Percentiles rank a stretch among this genome's conserved stretches.
Conservation (phyloP, 257 asterid species). For the Solanum neorickii region DNA sequence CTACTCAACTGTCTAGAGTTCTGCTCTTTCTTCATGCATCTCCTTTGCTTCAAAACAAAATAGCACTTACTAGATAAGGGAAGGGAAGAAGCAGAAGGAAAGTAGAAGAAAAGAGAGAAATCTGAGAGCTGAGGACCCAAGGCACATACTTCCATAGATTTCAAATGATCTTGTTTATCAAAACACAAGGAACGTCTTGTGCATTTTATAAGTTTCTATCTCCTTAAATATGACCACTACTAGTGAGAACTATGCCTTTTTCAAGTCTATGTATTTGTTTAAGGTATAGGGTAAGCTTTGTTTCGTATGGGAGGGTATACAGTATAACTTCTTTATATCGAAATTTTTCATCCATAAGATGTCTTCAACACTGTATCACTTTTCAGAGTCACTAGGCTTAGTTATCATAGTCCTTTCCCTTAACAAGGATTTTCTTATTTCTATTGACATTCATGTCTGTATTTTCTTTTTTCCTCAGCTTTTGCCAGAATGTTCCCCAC, state of each 20-base stretch:
- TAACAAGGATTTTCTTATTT: background rate
- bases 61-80: background rate
- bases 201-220: background rate
- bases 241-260: background rate
- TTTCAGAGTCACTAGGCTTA: background rate
- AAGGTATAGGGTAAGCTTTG: background rate
- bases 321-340: background rate
- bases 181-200: background rate
- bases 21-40: background rate
- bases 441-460: background rate
- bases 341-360: background rate
- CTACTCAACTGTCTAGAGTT: background rate
- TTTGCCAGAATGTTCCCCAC: conserved; percentile 87
- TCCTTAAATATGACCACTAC: background rate
- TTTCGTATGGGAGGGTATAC: background rate
- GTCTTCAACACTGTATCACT: background rate
- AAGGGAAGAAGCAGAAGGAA: background rate
- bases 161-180: background rate
- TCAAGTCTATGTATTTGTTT: background rate
- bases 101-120: background rate
- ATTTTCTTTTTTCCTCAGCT: conserved; percentile 37
- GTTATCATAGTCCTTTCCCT: background rate
- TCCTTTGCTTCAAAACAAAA: background rate
- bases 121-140: background rate
- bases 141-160: background rate